phyloP scores from a whole-genome alignment of 2,329 filamentous ascomycete species.

The Exophiala spinifera region DNA sequence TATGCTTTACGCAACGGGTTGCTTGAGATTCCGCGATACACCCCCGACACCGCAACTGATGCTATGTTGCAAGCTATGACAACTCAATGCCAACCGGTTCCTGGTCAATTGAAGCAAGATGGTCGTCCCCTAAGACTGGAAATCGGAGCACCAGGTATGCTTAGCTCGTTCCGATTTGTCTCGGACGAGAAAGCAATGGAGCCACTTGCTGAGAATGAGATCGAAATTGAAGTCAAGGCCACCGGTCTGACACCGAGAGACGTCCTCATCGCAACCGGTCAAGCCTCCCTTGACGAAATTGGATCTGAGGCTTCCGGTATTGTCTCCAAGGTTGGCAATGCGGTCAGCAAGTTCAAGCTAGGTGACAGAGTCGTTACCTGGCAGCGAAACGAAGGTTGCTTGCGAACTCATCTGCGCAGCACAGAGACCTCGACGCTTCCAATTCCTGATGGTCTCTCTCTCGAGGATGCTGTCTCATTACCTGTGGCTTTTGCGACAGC shows the following conservation, averaged over 20 bases:
- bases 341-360: slow-evolving; percentile 8
- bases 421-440: slow-evolving; percentile 21
- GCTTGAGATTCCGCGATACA: slow-evolving; percentile 14
- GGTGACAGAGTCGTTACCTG: slow-evolving; percentile 18
- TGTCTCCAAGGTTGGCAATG: slow-evolving; percentile 32
- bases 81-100: slow-evolving; percentile 1
- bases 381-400: slow-evolving; percentile 19
- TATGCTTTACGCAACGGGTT: slow-evolving; percentile 6
- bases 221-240: slow-evolving; percentile 30
- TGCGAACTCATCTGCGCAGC: slow-evolving; percentile 5
- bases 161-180: not conserved
- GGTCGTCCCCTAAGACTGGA: slow-evolving; percentile 14
- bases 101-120: slow-evolving; percentile 15
- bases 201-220: slow-evolving; percentile 15
- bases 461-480: slow-evolving; percentile 31
- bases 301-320: slow-evolving; percentile 42
- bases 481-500: slow-evolving; percentile 28
- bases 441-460: slow-evolving; percentile 30
- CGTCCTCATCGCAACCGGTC: slow-evolving; percentile 4
- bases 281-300: slow-evolving; percentile 24
- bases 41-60: slow-evolving; percentile 19
- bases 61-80: slow-evolving; percentile 12
- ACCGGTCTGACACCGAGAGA: slow-evolving; percentile 17
- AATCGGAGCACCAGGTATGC: not conserved
- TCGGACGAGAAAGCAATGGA: slow-evolving; percentile 4